A percentile compares a stretch with the other conserved stretches of the same genome.
These are phyloP conservation scores for Rhynchosporium agropyri DNA, from an alignment of 2,329 filamentous ascomycete species.

Conservation along the genomic window DNA sequence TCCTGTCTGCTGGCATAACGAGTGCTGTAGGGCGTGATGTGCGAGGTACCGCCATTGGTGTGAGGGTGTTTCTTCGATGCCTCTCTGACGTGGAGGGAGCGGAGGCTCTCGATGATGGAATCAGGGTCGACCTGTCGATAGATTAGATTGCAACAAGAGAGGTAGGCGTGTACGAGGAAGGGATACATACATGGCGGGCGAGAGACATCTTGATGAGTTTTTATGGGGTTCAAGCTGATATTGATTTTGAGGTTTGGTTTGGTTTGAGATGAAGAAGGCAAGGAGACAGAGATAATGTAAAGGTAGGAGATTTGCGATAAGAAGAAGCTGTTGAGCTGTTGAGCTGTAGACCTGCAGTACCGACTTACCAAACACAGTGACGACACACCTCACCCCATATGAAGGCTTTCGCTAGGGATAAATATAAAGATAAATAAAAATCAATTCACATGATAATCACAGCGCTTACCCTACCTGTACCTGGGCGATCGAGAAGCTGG, in stretches of 20 bases:
- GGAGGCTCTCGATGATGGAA: conserved; percentile 56
- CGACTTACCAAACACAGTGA: conserved; percentile 4
- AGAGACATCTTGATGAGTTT: conserved; percentile 48
- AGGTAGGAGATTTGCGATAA: background rate
- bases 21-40: conserved; percentile 60
- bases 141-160: background rate
- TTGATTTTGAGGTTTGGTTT: background rate
- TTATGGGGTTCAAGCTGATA: background rate
- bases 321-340: background rate
- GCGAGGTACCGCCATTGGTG: conserved; percentile 48
- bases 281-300: background rate
- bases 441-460: no score
- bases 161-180: background rate
- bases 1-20: conserved; percentile 57
- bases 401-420: conserved; percentile 1
- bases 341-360: background rate
- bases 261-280: background rate
- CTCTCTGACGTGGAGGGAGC: conserved; percentile 47
- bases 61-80: conserved; percentile 44
- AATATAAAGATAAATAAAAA: background rate
- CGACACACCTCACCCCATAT: conserved; percentile 13
- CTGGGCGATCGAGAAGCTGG: background rate
- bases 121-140: conserved; percentile 54
- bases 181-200: conserved; percentile 49
- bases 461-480: no score